Evolutionary conservation across 2,329 filamentous ascomycete species (phyloP).

Genomic region (Colletotrichum sp.): DNA sequence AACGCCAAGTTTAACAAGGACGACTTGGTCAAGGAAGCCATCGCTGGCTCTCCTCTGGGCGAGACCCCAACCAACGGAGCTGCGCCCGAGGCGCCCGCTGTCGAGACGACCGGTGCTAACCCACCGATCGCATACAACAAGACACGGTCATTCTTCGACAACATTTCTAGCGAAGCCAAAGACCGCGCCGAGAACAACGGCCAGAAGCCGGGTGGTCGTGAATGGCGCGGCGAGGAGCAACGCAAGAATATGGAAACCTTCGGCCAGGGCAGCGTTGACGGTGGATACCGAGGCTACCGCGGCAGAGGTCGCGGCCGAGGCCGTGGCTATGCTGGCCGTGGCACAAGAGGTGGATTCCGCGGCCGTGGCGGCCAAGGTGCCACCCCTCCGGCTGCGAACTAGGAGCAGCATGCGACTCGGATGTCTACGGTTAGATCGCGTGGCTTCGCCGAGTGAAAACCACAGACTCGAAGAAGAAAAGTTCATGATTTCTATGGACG

Average conservation of each 20-base stretch:
- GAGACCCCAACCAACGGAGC: slow-evolving; percentile 50
- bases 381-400: slow-evolving; percentile 6
- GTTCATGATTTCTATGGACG: background rate
- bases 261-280: slow-evolving; percentile 93
- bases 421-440: background rate
- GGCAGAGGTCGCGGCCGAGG: slow-evolving; percentile 80
- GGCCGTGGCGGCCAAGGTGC: slow-evolving; percentile 34
- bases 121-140: slow-evolving; percentile 77
- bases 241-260: slow-evolving; percentile 98
- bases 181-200: slow-evolving; percentile 79
- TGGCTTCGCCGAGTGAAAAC: background rate
- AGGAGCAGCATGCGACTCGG: background rate
- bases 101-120: slow-evolving; percentile 21
- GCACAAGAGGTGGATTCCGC: slow-evolving; percentile 33
- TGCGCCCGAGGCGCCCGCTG: slow-evolving; percentile 37
- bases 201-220: slow-evolving; percentile 76
- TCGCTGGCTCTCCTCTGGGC: slow-evolving; percentile 73
- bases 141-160: slow-evolving; percentile 92
- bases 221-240: slow-evolving; percentile 92
- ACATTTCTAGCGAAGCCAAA: slow-evolving; percentile 93
- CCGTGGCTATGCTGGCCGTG: slow-evolving; percentile 48
- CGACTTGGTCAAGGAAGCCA: slow-evolving; percentile 82
- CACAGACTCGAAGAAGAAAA: background rate
- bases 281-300: slow-evolving; percentile 75
- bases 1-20: slow-evolving; percentile 55